A percentile compares a stretch with the other conserved stretches of the same genome.
phyloP scores from a whole-genome alignment of 1,284 basidiomycete genomes.

The Leccinum pachyderme region DNA sequence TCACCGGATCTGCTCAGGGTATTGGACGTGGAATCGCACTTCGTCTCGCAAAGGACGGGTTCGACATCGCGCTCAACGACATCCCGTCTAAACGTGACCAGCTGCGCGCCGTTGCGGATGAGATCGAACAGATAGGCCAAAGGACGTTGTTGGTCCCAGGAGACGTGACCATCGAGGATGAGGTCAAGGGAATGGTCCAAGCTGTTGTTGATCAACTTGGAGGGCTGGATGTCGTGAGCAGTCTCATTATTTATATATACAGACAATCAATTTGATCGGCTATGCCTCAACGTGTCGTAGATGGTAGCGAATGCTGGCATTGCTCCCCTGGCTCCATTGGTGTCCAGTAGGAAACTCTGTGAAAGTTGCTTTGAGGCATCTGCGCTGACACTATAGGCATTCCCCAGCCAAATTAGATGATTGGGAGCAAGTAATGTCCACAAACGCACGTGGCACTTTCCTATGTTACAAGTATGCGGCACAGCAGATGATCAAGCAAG shows the following conservation, averaged over 20 bases:
- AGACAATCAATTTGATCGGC: no score
- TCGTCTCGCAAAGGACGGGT: constrained; percentile 29
- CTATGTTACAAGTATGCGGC: constrained; percentile 15
- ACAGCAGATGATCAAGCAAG: constrained; percentile 31
- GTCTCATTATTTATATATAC: neutral
- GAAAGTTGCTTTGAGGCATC: neutral
- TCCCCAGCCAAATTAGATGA: constrained; percentile 11
- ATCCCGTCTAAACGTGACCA: constrained; percentile 1
- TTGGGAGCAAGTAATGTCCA: constrained; percentile 19
- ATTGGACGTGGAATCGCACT: constrained; percentile 29
- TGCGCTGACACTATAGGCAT: neutral
- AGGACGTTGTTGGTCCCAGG: neutral
- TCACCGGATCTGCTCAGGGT: constrained; percentile 27
- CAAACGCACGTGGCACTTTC: constrained; percentile 29
- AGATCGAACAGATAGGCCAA: constrained; percentile 5
- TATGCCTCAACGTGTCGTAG: neutral
- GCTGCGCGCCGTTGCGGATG: constrained; percentile 2
- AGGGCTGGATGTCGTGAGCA: constrained; percentile 1
- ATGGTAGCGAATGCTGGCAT: constrained; percentile 4
- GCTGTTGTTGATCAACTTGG: neutral
- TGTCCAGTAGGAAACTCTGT: neutral
- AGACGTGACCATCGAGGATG: constrained; percentile 10
- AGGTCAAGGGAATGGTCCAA: constrained; percentile 5
- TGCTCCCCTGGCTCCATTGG: neutral
- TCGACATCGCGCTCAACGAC: constrained; percentile 26